phyloP scores from a whole-genome alignment of 768 basidiomycete species.

The Boletus huronensis region DNA sequence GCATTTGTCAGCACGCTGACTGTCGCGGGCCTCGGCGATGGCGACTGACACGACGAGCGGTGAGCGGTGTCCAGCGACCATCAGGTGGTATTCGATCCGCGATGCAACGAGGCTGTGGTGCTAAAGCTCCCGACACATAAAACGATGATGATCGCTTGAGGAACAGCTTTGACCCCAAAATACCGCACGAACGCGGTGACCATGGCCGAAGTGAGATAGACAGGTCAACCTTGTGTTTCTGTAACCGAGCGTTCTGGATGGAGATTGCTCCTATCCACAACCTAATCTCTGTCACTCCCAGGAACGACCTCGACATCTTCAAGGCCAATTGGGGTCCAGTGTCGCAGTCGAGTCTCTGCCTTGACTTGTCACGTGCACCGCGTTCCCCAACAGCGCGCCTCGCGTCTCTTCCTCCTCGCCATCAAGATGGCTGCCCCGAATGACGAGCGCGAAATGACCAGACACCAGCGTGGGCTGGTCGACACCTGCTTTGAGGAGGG shows the following conservation, averaged over 20 bases:
- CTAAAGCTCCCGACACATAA: not conserved
- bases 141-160: not conserved
- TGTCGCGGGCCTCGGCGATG: not conserved
- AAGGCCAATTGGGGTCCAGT: too few species aligned
- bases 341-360: too few species aligned
- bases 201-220: not conserved
- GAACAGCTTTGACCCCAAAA: constrained; percentile 11
- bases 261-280: not conserved
- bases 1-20: constrained; percentile 17
- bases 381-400: constrained; percentile 10
- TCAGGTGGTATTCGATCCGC: not conserved
- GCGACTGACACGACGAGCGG: not conserved
- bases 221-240: not conserved
- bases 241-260: not conserved
- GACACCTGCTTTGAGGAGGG: constrained; percentile 76
- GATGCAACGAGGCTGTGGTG: constrained; percentile 19
- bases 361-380: constrained; percentile 28
- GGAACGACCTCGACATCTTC: not conserved
- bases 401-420: not conserved
- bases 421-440: constrained; percentile 10
- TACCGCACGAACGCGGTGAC: constrained; percentile 2
- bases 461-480: constrained; percentile 52
- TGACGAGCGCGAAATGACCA: constrained; percentile 43
- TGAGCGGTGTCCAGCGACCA: constrained; percentile 3
- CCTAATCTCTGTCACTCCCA: constrained; percentile 1